A percentile compares a stretch with the other conserved stretches of the same genome.
Conservation (phyloP, 2,329 filamentous ascomycete genomes). For the Calycina marina region DNA sequence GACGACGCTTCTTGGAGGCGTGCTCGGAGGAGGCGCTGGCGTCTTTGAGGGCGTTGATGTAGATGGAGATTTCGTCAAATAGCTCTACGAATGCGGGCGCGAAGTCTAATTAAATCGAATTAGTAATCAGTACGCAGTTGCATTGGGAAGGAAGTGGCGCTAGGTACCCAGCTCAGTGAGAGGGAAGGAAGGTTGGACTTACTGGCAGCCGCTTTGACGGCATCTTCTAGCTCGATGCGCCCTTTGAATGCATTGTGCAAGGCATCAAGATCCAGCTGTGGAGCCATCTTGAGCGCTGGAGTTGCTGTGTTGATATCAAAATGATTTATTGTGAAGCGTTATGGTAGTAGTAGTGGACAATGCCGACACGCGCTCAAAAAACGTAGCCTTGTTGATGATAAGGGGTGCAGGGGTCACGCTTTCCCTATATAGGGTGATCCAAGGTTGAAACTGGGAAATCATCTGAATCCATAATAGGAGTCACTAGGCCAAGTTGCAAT, state of each 20-base stretch:
- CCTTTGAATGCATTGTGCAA: constrained; percentile 20
- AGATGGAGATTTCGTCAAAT: constrained; percentile 22
- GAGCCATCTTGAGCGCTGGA: constrained; percentile 12
- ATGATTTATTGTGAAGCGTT: neutral
- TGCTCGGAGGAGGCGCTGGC: constrained; percentile 13
- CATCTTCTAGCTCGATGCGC: constrained; percentile 19
- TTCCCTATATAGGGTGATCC: no score
- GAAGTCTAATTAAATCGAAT: constrained; percentile 8
- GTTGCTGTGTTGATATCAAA: neutral
- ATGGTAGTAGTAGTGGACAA: no score
- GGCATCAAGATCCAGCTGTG: constrained; percentile 16
- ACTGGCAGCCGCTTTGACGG: constrained; percentile 22
- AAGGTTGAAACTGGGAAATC: no score
- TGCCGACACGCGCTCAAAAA: no score
- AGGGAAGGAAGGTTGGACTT: constrained; percentile 6
- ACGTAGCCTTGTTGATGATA: no score
- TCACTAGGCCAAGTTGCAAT: no score
- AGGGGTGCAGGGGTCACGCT: no score
- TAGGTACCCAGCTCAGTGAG: neutral
- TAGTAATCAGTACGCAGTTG: neutral
- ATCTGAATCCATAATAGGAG: no score
- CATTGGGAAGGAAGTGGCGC: neutral
- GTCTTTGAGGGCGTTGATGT: constrained; percentile 13
- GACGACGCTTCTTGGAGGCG: constrained; percentile 19
- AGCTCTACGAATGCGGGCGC: constrained; percentile 21